phyloP scores from a whole-genome alignment of 1,284 basidiomycete genomes.

The Sanghuangporus weigelae region DNA sequence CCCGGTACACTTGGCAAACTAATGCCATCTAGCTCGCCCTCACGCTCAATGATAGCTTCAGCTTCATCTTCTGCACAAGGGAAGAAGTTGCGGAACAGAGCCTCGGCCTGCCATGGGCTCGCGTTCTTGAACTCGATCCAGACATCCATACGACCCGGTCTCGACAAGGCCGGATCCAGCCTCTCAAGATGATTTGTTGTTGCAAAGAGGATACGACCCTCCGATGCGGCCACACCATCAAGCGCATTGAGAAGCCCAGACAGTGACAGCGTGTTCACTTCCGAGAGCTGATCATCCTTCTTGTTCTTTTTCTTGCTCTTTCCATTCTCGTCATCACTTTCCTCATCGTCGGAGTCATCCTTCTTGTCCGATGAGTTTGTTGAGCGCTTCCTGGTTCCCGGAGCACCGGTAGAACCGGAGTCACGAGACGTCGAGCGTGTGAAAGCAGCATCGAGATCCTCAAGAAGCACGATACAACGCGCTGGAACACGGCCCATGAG shows the following conservation, averaged over 20 bases:
- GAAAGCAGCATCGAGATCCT: conserved; percentile 82
- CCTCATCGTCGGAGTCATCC: conserved; percentile 25
- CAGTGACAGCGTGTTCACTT: conserved; percentile 73
- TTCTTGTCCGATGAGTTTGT: conserved; percentile 35
- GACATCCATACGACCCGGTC: conserved; percentile 86
- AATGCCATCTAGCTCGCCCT: conserved; percentile 14
- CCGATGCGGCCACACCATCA: conserved; percentile 81
- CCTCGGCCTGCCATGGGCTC: conserved; percentile 75
- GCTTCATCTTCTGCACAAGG: conserved; percentile 54
- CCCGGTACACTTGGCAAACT: conserved; percentile 18
- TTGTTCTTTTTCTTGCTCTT: conserved; percentile 34
- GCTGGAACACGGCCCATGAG: conserved; percentile 79
- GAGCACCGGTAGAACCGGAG: conserved; percentile 41
- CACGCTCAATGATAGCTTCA: conserved; percentile 20
- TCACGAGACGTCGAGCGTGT: conserved; percentile 41
- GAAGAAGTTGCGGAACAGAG: conserved; percentile 84
- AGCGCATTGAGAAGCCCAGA: conserved; percentile 80
- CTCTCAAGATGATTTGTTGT: conserved; percentile 83
- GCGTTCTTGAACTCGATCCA: conserved; percentile 87
- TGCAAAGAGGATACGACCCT: conserved; percentile 81
- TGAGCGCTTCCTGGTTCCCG: conserved; percentile 46
- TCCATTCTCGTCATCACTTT: conserved; percentile 30
- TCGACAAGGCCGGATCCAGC: conserved; percentile 76
- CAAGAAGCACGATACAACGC: conserved; percentile 77
- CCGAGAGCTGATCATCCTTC: conserved; percentile 59